Evolutionary conservation across 495 filamentous ascomycete genomes (phyloP).

Genomic region (Usnea hakonensis): DNA sequence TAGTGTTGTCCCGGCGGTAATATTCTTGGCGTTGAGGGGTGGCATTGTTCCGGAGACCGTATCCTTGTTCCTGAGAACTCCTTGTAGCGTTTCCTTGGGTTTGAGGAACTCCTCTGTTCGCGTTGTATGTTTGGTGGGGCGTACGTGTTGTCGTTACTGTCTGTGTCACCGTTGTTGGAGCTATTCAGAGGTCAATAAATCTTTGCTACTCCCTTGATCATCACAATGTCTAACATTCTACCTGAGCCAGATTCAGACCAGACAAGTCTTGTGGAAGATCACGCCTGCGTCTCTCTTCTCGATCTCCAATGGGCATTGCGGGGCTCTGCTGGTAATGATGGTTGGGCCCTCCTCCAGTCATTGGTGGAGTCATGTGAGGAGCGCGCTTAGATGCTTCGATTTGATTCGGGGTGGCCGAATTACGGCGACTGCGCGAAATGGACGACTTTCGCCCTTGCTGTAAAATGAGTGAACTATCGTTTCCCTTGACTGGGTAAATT

Average conservation of each 20-base stretch:
- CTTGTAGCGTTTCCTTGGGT: background rate
- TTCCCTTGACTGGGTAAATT: slow-evolving; percentile 28
- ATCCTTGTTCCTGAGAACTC: background rate
- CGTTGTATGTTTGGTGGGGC: background rate
- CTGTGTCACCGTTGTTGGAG: slow-evolving; percentile 10
- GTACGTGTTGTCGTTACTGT: slow-evolving; percentile 3
- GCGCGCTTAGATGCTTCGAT: background rate
- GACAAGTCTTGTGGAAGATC: slow-evolving; percentile 14
- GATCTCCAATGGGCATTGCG: slow-evolving; percentile 4
- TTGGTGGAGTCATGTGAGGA: slow-evolving; percentile 1
- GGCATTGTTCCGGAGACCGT: background rate
- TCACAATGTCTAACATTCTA: slow-evolving; percentile 4
- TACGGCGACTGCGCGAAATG: slow-evolving; percentile 10
- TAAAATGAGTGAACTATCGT: slow-evolving; percentile 20
- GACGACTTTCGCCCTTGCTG: slow-evolving; percentile 10
- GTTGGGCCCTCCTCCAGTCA: background rate
- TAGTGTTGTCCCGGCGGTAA: background rate
- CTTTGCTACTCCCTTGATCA: background rate
- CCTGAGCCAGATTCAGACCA: slow-evolving; percentile 6
- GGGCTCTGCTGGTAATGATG: slow-evolving; percentile 1
- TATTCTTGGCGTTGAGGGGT: background rate
- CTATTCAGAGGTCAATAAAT: background rate
- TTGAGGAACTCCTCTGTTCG: background rate
- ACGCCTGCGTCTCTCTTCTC: slow-evolving; percentile 1
- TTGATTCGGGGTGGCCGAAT: slow-evolving; percentile 6